Base-by-base conservation (phyloP, 352 stramenopile genomes). In the Pythium insidiosum region DNA sequence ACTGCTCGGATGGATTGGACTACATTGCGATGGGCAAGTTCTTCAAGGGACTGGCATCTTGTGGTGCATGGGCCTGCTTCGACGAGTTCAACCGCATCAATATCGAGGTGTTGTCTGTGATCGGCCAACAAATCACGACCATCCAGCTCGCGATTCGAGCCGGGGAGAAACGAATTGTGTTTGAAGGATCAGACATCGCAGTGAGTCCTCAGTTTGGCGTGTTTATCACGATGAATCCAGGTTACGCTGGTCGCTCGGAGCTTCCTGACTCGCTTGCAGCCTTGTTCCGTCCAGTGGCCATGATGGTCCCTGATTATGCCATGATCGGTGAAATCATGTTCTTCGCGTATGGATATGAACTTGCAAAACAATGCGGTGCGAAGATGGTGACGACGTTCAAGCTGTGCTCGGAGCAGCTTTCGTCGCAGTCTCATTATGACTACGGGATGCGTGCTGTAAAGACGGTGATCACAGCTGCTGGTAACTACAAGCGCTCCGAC, bases 321-420 rank as follows among this genome's bases (percentile, higher is more conserved):
- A 87, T 97, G 55, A 97, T 98, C 41, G 91, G 88, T 28, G 91
- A 98, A 53, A 98, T 97, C 61, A 97, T 98, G 89, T 92, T 98
- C 31, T 98, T 97, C 47, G 85, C 83, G 5, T 97, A 96, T 38
- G 92, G 92, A 5, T 98, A 97, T 49, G 79, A 93, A 42, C 92
- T 97, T 29, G 93, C 89, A 10, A 88, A 92, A 35, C 76, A 96
- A 21, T 97, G 88, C 31, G 90, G 88, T 1, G 83, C 90, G 9
- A 98, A 97, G 42, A 98, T 98, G 91, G 93, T 98, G 16, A 96
- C 91, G 13, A 98, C 93, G 2, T 98, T 98, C 63, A 93, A 92
- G 39, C 58, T 98, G 3, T 98, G 93, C 45, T 97, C 86, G 0
- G 93, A 98, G 53, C 95, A 98, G 63, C 50, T 98, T 7, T 96